These are phyloP conservation scores for Spinellus fusiger DNA, from an alignment of 192 early-diverging fungal species.

Conservation along the genomic window DNA sequence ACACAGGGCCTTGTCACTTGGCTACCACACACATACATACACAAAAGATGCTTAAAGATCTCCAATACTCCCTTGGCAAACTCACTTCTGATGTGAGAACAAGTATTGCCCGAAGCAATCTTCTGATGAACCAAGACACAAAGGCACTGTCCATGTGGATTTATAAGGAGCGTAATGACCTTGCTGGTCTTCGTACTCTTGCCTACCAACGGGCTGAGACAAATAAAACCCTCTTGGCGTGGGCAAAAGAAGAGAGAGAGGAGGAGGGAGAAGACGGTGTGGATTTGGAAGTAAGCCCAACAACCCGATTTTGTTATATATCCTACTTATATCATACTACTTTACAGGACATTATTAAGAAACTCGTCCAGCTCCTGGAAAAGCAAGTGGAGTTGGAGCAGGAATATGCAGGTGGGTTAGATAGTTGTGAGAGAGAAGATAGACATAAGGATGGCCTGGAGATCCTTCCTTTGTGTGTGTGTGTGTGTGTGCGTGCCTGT, in stretches of 20 bases:
- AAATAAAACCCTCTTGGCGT: conserved; percentile 19
- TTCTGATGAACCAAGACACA: conserved; percentile 27
- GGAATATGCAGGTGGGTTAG: conserved; percentile 25
- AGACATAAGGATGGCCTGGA: too few species aligned
- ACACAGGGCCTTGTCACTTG: too few species aligned
- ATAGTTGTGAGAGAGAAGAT: too few species aligned
- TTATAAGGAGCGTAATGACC: conserved; percentile 24
- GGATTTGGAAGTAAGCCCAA: conserved; percentile 15
- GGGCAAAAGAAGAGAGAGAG: conserved; percentile 24
- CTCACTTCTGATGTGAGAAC: conserved; percentile 22
- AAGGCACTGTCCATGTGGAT: conserved; percentile 26
- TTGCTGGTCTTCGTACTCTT: conserved; percentile 15
- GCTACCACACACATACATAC: not conserved
- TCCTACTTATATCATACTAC: not conserved
- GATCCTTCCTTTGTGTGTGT: too few species aligned
- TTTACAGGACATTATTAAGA: conserved; percentile 30
- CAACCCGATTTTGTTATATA: not conserved
- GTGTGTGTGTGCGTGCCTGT: not conserved
- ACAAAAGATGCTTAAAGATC: conserved; percentile 28
- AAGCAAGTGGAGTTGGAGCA: conserved; percentile 30
- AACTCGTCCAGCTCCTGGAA: conserved; percentile 20
- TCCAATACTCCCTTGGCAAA: conserved; percentile 23
- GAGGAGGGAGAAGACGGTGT: conserved; percentile 4
- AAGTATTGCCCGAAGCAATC: conserved; percentile 27
- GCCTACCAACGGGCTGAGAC: conserved; percentile 29